These are phyloP conservation scores for Drosera capensis DNA, from an alignment of 148 eudicot genomes.

Conservation along the genomic window DNA sequence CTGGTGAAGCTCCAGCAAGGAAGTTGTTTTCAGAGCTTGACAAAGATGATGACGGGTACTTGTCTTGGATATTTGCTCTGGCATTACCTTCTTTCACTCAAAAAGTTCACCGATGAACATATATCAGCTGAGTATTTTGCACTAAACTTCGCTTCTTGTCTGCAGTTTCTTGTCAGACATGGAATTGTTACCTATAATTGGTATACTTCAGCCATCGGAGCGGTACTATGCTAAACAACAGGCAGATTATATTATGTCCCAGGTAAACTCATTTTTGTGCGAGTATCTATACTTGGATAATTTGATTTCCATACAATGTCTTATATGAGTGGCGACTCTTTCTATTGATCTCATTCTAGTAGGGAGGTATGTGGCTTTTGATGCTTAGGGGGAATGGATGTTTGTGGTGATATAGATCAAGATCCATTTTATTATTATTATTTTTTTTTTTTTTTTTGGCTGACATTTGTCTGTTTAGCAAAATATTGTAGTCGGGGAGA, in stretches of 20 bases:
- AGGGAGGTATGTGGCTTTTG: too few relatives aligned
- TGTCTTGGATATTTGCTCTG: slow-evolving; percentile 1
- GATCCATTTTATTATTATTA: too few relatives aligned
- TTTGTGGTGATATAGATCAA: too few relatives aligned
- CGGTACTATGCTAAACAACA: slow-evolving; percentile 89
- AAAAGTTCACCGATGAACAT: neutral
- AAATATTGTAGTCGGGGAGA: too few relatives aligned
- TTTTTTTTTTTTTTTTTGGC: too few relatives aligned
- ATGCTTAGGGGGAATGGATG: too few relatives aligned
- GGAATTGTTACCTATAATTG: slow-evolving; percentile 74
- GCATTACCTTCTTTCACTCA: neutral
- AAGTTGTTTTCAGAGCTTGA: slow-evolving; percentile 78
- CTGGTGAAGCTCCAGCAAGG: slow-evolving; percentile 53
- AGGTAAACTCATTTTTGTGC: slow-evolving; percentile 31
- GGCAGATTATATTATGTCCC: slow-evolving; percentile 78
- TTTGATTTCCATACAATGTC: too few relatives aligned
- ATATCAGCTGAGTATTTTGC: neutral
- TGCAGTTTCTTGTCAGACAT: slow-evolving; percentile 47
- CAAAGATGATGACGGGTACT: slow-evolving; percentile 76
- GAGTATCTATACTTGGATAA: too few relatives aligned
- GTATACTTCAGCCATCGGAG: slow-evolving; percentile 86
- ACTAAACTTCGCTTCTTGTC: neutral
- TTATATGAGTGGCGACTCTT: too few relatives aligned
- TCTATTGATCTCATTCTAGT: too few relatives aligned
- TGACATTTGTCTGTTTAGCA: too few relatives aligned